These are phyloP conservation scores for Corylus americana DNA, from an alignment of 306 rosid species.

Conservation along the genomic window DNA sequence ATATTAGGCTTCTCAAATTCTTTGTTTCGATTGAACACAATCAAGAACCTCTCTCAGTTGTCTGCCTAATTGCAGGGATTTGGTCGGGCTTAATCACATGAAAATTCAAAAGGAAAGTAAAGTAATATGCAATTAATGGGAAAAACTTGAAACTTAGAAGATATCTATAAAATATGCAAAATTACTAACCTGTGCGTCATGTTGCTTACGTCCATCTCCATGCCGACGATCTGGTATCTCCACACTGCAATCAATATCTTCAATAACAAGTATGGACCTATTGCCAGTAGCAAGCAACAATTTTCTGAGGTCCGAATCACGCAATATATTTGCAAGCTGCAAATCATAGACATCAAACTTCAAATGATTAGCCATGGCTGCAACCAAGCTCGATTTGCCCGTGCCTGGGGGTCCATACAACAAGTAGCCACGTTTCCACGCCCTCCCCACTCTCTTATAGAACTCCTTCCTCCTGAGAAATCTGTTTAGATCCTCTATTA, in stretches of 20 bases:
- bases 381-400: conserved; percentile 86
- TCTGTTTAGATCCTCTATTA: conserved; percentile 64
- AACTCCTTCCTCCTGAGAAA: conserved; percentile 75
- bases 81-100: no score
- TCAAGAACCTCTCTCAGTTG: no score
- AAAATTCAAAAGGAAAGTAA: not conserved
- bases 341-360: conserved; percentile 85
- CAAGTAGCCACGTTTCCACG: conserved; percentile 92
- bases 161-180: not conserved
- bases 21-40: no score
- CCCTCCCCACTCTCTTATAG: conserved; percentile 80
- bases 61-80: no score
- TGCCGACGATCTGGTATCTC: conserved; percentile 65
- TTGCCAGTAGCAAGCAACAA: conserved; percentile 68
- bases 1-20: not conserved
- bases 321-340: conserved; percentile 56
- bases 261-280: conserved; percentile 81
- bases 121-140: not conserved
- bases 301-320: conserved; percentile 75
- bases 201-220: conserved; percentile 42
- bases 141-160: not conserved
- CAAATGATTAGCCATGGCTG: conserved; percentile 88
- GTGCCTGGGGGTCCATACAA: conserved; percentile 90
- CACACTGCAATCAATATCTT: conserved; percentile 84
- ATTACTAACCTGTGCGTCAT: conserved; percentile 47